These are phyloP conservation scores for Penicillium mononematosum DNA, from an alignment of 495 filamentous ascomycete species.

Conservation along the genomic window DNA sequence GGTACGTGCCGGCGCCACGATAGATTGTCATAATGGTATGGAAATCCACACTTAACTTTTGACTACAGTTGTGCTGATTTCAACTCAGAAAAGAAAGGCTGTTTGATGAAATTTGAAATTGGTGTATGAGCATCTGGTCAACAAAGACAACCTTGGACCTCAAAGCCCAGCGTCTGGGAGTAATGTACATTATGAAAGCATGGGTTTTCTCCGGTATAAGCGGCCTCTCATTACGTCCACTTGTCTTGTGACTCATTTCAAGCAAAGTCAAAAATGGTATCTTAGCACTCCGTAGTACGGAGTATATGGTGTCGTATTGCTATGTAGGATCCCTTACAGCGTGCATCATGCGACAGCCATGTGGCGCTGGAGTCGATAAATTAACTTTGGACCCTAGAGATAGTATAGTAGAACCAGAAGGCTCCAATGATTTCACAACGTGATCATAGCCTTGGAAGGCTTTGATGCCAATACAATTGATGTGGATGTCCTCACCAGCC, in stretches of 20 bases:
- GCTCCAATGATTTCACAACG: neutral
- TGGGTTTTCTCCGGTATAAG: neutral
- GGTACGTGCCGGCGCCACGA: slow-evolving; percentile 34
- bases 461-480: neutral
- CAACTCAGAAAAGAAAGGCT: slow-evolving; percentile 15
- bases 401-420: neutral
- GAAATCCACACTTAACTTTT: neutral
- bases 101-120: slow-evolving; percentile 6
- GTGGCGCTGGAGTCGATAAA: slow-evolving; percentile 14
- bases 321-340: slow-evolving; percentile 7
- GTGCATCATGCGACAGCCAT: slow-evolving; percentile 19
- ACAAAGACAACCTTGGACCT: slow-evolving; percentile 1
- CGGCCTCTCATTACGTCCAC: neutral
- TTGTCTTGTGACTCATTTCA: neutral
- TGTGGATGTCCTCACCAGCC: neutral
- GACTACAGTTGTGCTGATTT: slow-evolving; percentile 15
- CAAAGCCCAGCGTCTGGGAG: neutral
- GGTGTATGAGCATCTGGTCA: neutral
- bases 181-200: slow-evolving; percentile 2
- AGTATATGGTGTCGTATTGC: neutral
- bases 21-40: slow-evolving; percentile 34
- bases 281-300: neutral
- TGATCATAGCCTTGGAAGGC: neutral
- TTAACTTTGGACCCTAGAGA: neutral
- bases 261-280: neutral